A percentile compares a stretch with the other conserved stretches of the same genome.
Conservation (phyloP, 352 stramenopile genomes). For the Aphanomyces astaci region DNA sequence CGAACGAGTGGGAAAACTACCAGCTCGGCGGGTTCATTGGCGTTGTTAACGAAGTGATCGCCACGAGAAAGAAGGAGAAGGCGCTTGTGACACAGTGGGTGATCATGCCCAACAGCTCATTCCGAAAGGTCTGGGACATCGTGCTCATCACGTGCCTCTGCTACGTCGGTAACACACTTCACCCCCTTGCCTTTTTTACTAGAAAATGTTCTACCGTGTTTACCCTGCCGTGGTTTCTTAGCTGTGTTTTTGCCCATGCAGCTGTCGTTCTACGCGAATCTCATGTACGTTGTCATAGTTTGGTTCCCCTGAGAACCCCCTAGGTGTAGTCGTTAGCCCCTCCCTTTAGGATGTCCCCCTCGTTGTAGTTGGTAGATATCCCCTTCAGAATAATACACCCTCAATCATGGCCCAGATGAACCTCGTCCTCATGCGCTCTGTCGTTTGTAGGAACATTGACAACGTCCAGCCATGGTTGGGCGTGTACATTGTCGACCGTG, state of each 20-base stretch:
- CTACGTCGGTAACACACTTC: slow-evolving; percentile 20
- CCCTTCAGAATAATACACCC: too few species aligned
- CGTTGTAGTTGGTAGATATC: too few species aligned
- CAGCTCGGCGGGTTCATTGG: slow-evolving; percentile 16
- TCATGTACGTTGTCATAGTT: neutral
- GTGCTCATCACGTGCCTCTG: neutral
- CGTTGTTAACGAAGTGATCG: slow-evolving; percentile 11
- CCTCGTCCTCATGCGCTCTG: neutral
- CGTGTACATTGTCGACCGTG: neutral
- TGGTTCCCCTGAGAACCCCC: too few species aligned
- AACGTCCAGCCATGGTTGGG: neutral
- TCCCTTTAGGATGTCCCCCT: too few species aligned
- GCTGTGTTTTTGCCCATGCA: slow-evolving; percentile 12
- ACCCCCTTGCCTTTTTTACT: too few species aligned
- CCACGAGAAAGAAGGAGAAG: slow-evolving; percentile 5
- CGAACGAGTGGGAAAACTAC: slow-evolving; percentile 16
- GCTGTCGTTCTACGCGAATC: slow-evolving; percentile 1
- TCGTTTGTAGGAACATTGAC: neutral
- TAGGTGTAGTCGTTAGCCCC: too few species aligned
- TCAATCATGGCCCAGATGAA: too few species aligned
- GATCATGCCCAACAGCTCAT: slow-evolving; percentile 11
- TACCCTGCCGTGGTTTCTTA: neutral
- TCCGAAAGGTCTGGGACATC: slow-evolving; percentile 10
- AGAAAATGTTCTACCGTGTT: too few species aligned
- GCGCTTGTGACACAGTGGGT: neutral